phyloP scores from a whole-genome alignment of 768 basidiomycete species.

The Pleurotus djamor region DNA sequence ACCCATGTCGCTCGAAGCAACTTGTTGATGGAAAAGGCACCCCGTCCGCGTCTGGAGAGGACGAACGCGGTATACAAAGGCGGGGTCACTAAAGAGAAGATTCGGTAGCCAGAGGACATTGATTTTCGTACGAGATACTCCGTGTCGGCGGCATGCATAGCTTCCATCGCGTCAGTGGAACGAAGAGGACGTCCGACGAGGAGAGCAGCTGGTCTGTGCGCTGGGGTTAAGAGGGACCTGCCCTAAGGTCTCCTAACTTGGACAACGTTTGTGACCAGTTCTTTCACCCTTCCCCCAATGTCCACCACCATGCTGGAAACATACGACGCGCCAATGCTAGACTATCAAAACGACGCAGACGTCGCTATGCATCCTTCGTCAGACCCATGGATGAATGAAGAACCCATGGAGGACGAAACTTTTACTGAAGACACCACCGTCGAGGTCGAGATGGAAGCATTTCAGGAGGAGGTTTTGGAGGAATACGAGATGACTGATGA shows the following conservation, averaged over 20 bases:
- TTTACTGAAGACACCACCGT: constrained; percentile 34
- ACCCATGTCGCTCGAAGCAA: constrained; percentile 73
- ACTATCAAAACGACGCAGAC: constrained; percentile 56
- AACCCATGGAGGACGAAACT: constrained; percentile 59
- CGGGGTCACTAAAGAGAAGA: constrained; percentile 60
- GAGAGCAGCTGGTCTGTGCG: constrained; percentile 1
- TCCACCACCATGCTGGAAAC: constrained; percentile 40
- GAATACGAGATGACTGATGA: constrained; percentile 62
- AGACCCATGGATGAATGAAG: constrained; percentile 54
- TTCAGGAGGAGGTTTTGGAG: constrained; percentile 36
- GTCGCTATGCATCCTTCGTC: constrained; percentile 54
- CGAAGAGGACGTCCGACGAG: too few relatives aligned
- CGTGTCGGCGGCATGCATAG: constrained; percentile 51
- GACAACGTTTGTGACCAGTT: not conserved
- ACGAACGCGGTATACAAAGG: constrained; percentile 56
- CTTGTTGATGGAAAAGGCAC: constrained; percentile 56
- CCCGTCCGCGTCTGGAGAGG: constrained; percentile 51
- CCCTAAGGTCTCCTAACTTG: constrained; percentile 4
- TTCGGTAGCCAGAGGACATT: constrained; percentile 67
- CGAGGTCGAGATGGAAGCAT: constrained; percentile 68
- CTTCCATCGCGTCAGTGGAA: not conserved
- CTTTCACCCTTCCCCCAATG: constrained; percentile 11
- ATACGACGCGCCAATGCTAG: constrained; percentile 65
- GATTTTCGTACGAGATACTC: constrained; percentile 64
- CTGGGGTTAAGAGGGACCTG: not conserved